phyloP scores from a whole-genome alignment of 345 rosid species.

The Gossypium sturtianum region DNA sequence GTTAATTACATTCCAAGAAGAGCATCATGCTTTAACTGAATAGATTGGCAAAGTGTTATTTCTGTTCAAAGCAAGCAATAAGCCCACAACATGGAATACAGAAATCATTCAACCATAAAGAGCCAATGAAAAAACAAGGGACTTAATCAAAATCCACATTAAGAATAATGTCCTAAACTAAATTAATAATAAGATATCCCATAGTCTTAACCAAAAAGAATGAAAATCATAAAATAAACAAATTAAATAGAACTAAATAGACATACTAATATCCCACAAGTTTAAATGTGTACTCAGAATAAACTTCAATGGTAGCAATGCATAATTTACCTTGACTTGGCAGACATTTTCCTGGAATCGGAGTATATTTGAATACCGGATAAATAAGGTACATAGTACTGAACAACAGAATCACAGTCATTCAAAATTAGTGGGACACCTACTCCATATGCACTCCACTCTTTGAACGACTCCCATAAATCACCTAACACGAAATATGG shows the following conservation, averaged over 20 bases:
- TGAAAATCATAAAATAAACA: not conserved
- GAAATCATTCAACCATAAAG: not conserved
- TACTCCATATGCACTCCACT: slow-evolving; percentile 80
- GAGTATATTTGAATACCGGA: slow-evolving; percentile 68
- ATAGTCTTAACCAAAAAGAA: not conserved
- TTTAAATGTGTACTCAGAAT: not conserved
- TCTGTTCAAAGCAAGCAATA: not conserved
- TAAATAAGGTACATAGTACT: slow-evolving; percentile 67
- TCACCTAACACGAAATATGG: slow-evolving; percentile 58
- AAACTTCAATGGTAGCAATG: not conserved
- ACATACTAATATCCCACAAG: not conserved
- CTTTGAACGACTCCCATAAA: slow-evolving; percentile 78
- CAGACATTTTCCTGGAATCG: slow-evolving; percentile 30
- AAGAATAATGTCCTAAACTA: not conserved
- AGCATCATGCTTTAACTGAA: not conserved
- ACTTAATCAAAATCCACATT: not conserved
- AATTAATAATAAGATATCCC: not conserved
- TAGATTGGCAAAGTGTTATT: not conserved
- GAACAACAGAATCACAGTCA: slow-evolving; percentile 50
- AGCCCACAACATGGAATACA: not conserved
- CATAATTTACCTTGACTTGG: slow-evolving; percentile 37
- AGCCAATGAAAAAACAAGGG: not conserved
- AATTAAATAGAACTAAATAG: not conserved
- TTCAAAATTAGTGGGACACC: slow-evolving; percentile 68
- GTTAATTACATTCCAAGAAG: not conserved